Evolutionary conservation across 2,329 filamentous ascomycete species (phyloP), one percentile per base, ranked within the genome.

Genomic region (Berkeleyomyces rouxiae): DNA sequence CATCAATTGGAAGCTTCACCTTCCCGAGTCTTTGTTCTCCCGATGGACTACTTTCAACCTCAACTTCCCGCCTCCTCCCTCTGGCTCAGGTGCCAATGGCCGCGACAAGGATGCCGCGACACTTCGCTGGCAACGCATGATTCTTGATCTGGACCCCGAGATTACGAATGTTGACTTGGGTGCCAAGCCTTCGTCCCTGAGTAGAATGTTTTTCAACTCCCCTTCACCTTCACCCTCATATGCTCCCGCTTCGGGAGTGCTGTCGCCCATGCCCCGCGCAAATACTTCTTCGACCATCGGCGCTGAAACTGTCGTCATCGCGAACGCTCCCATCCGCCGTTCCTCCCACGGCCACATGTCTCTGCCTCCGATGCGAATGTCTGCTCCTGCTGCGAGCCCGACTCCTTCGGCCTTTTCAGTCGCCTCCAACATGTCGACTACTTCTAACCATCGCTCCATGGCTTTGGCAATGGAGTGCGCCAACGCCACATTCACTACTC

Each of bases 1-100:
- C 55, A 89, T 99, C 66, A 86, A 90, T 72, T 99, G 92, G 91
- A 89, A 90, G 70, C 82, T 99, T 39, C 93, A 99, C 73, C 92
- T 99, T 66, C 86, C 90, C 0, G 90, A 96, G 67, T 81, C 86
- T 2, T 81, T 88, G 7, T 97, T 96, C 75, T 87, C 93, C 72
- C 85, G 88, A 67, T 99, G 93, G 93, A 92, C 90, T 53, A 89
- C 96, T 66, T 86, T 96, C 66, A 88, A 97, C 61, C 77, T 96
- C 67, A 88, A 88, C 73, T 87, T 90, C 69, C 91, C 87, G 11
- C 88, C 90, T 36, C 88, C 90, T 9, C 77, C 79, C 0, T 80
- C 81, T 11, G 77, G 81, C 5, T 79, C 81, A 6, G 77, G 81
- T 2, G 80, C 79, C 31, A 39, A 57, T 16, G 58, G 60, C n/a